Evolutionary conservation across 768 basidiomycete species (phyloP).

Genomic region (Boletus rufocinnamomeus): DNA sequence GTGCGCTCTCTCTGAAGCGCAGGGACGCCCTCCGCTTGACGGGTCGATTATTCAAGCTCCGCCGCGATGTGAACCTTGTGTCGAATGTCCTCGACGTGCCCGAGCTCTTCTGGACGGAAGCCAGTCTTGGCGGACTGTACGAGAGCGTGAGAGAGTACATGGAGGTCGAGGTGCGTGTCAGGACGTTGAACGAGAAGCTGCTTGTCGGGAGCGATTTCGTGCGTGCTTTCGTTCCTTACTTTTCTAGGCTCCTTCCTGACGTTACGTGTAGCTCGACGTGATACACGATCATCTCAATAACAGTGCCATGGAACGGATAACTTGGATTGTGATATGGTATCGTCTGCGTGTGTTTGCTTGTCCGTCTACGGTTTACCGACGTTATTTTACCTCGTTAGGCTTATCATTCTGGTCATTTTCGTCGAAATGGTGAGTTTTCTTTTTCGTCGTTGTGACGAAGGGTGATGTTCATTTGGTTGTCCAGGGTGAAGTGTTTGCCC

Average conservation of each 20-base stretch:
- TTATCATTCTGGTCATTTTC: constrained; percentile 87
- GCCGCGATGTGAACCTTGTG: constrained; percentile 88
- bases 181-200: constrained; percentile 85
- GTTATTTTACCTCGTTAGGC: constrained; percentile 47
- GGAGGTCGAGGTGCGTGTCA: constrained; percentile 83
- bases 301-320: constrained; percentile 87
- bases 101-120: constrained; percentile 94
- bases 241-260: not conserved
- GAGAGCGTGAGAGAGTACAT: constrained; percentile 94
- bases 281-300: constrained; percentile 94
- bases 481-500: constrained; percentile 82
- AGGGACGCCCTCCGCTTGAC: constrained; percentile 86
- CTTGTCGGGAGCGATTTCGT: constrained; percentile 88
- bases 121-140: constrained; percentile 84
- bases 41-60: constrained; percentile 80
- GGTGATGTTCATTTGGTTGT: not conserved
- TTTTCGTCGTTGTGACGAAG: too few relatives aligned
- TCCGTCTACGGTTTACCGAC: constrained; percentile 33
- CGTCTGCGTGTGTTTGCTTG: constrained; percentile 44
- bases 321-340: constrained; percentile 73
- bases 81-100: constrained; percentile 93
- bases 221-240: constrained; percentile 33
- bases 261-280: constrained; percentile 64
- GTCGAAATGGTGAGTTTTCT: constrained; percentile 69
- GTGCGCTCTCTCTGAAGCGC: constrained; percentile 72